Evolutionary conservation across 2,329 filamentous ascomycete genomes (phyloP), one percentile per base, ranked within the genome.

Genomic region (Fonsecaea monophora): DNA sequence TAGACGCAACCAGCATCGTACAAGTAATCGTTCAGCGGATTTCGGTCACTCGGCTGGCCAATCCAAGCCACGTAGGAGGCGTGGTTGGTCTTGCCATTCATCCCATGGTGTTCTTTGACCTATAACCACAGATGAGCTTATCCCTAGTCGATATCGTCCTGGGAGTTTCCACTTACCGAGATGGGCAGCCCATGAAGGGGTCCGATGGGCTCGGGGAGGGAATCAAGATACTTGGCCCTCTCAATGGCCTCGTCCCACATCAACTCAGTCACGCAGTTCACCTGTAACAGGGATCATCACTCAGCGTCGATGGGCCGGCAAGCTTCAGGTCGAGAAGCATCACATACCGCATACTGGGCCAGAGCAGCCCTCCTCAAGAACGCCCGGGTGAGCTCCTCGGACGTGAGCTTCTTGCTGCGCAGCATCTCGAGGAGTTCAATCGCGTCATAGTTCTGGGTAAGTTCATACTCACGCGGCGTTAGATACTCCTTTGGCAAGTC

Each of bases 161-260:
- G 35, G 21, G 21, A 6, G 10, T 25, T 30, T 30, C 15, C 12
- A 64, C 61, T 64, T 34, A 67, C 68, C 57, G 79, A 87, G 50
- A 89, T 77, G 2, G 87, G 87, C 1, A 89, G 78, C 2, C 88
- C 87, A 71, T 90, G 87, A 0, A 90, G 79, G 1, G 87, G 86
- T 0, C 88, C 88, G 1, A 85, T 73, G 0, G 82, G 78, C 60
- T 87, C 85, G 15, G 61, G 57, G 12, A 67, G 54, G 5, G 80
- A 78, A 64, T 87, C 85, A 0, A 87, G 78, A 38, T 79, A 73
- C 30, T 77, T 75, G 0, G 84, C 85, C 10, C 79, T 78, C 15
- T 77, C 64, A 1, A 87, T 56, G 0, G 86, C 86, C 8, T 78
- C 72, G 2, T 81, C 77, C 71, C 86, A 85, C 54, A 86, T 80